Percentiles rank a stretch among this genome's conserved stretches.
These are phyloP conservation scores for Alliaria petiolata DNA, from an alignment of 345 rosid species.

Conservation along the genomic window DNA sequence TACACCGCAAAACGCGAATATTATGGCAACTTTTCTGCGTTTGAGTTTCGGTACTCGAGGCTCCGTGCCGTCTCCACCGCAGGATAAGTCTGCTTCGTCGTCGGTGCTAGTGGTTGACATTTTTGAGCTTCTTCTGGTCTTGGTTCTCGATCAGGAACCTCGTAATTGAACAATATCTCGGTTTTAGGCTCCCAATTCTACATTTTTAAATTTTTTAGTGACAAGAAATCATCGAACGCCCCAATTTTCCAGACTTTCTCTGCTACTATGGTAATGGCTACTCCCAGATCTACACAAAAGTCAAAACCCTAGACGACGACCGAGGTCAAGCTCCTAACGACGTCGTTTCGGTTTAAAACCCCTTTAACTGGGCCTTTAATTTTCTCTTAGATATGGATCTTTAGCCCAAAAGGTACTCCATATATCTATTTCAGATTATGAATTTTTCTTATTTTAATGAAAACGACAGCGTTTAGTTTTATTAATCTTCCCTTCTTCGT, in stretches of 20 bases:
- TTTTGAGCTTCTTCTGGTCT: slow-evolving; percentile 38
- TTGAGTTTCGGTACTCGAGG: slow-evolving; percentile 39
- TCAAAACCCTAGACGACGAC: slow-evolving; percentile 28
- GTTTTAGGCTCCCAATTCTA: not conserved
- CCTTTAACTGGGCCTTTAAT: not conserved
- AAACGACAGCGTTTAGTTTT: no score
- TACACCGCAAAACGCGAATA: slow-evolving; percentile 90
- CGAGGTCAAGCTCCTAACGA: not conserved
- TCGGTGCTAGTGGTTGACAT: slow-evolving; percentile 50
- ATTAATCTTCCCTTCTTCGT: no score
- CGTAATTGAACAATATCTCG: not conserved
- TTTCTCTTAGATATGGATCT: not conserved
- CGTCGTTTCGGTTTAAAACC: not conserved
- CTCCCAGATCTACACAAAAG: not conserved
- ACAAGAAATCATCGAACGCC: not conserved
- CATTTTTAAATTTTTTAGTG: slow-evolving; percentile 7
- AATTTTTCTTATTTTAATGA: no score
- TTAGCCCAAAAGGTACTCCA: no score
- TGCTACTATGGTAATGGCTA: slow-evolving; percentile 2
- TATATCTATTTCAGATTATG: no score
- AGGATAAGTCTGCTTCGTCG: slow-evolving; percentile 30
- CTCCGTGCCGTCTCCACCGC: not conserved
- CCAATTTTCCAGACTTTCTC: slow-evolving; percentile 1
- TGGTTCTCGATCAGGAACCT: slow-evolving; percentile 38
- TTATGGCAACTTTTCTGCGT: slow-evolving; percentile 76